Percentiles rank a stretch among this genome's conserved stretches.
Evolutionary conservation across 2,329 filamentous ascomycete species (phyloP).

Genomic region (Arthrobotrys sinensis): DNA sequence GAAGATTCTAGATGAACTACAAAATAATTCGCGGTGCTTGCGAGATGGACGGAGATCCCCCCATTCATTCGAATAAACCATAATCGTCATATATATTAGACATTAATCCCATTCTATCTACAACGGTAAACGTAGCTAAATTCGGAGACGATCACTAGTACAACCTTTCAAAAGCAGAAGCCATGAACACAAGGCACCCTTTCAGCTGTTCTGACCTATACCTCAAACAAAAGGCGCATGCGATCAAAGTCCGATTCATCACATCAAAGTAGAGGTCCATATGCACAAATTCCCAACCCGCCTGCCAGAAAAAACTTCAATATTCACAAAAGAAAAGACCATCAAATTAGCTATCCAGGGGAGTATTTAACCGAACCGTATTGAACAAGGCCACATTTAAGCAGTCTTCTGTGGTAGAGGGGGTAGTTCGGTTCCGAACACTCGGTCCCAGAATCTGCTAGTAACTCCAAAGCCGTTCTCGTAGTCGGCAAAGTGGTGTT

Average conservation of each 20-base stretch:
- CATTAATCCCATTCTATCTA: constrained; percentile 26
- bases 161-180: neutral
- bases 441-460: constrained; percentile 91
- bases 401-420: constrained; percentile 58
- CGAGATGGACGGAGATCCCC: no score
- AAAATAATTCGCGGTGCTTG: no score
- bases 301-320: constrained; percentile 13
- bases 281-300: constrained; percentile 28
- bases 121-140: neutral
- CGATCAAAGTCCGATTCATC: neutral
- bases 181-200: no score
- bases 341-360: neutral
- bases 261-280: constrained; percentile 31
- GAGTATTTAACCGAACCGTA: neutral
- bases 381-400: constrained; percentile 19
- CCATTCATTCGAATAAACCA: neutral
- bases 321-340: constrained; percentile 52
- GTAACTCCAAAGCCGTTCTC: constrained; percentile 98
- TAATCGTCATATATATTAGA: constrained; percentile 24
- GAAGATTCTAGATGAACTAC: no score
- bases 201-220: no score
- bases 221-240: neutral
- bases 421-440: constrained; percentile 89
- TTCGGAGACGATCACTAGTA: neutral
- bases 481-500: constrained; percentile 98